Evolutionary conservation across 2,329 filamentous ascomycete genomes (phyloP).

Genomic region (Teratosphaeria epicoccoides): DNA sequence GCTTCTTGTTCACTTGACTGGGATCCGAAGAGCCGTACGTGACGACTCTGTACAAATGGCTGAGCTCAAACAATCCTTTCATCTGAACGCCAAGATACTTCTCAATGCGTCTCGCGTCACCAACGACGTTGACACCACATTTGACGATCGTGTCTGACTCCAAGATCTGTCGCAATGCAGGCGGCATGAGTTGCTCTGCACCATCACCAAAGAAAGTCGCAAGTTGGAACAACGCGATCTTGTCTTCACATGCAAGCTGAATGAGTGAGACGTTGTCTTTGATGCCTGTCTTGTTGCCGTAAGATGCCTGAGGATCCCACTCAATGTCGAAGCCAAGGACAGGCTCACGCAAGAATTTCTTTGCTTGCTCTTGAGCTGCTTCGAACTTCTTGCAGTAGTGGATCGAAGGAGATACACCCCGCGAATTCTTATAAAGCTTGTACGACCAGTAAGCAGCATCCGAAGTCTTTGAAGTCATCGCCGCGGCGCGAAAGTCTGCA

Average conservation of each 20-base stretch:
- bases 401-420: conserved; percentile 49
- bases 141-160: conserved; percentile 62
- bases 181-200: conserved; percentile 51
- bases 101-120: conserved; percentile 53
- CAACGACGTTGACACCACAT: conserved; percentile 64
- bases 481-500: conserved; percentile 17
- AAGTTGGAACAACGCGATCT: conserved; percentile 72
- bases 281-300: conserved; percentile 31
- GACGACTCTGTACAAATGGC: conserved; percentile 69
- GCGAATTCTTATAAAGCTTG: conserved; percentile 50
- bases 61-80: conserved; percentile 66
- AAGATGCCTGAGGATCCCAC: conserved; percentile 52
- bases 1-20: conserved; percentile 51
- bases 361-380: conserved; percentile 54
- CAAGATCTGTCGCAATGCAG: conserved; percentile 60
- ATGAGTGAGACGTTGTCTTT: conserved; percentile 69
- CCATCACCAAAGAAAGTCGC: conserved; percentile 42
- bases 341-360: conserved; percentile 57
- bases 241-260: conserved; percentile 67
- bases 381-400: conserved; percentile 65
- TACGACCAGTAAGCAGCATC: conserved; percentile 50
- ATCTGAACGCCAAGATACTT: conserved; percentile 56
- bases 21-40: conserved; percentile 50
- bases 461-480: conserved; percentile 18
- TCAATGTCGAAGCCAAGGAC: conserved; percentile 85